phyloP scores from a whole-genome alignment of 768 basidiomycete species.

The Lactarius evosmus region DNA sequence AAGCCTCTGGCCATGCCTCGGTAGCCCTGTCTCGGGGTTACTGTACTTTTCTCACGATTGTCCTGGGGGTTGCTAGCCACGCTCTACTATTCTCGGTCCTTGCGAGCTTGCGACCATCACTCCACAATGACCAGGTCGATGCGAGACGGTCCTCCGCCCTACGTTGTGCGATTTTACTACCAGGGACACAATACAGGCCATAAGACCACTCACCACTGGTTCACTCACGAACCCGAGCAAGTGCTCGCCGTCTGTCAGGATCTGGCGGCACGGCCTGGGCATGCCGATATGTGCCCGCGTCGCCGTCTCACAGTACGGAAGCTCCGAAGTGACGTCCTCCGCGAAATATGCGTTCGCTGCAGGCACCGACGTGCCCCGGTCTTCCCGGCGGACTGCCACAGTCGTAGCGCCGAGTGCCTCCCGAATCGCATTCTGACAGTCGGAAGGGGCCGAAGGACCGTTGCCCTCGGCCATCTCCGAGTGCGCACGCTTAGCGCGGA shows the following conservation, averaged over 20 bases:
- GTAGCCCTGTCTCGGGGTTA: neutral
- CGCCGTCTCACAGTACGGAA: constrained; percentile 3
- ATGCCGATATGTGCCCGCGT: neutral
- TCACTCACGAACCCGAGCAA: neutral
- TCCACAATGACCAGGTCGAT: neutral
- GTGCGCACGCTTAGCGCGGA: neutral
- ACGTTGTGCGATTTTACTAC: neutral
- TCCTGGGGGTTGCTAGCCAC: neutral
- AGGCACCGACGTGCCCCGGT: neutral
- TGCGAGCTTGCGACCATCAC: too few relatives aligned
- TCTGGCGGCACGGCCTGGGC: neutral
- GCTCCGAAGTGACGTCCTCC: neutral
- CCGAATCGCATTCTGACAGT: neutral
- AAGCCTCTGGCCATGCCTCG: neutral
- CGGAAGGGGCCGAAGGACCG: neutral
- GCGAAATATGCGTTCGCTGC: neutral
- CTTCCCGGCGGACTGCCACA: neutral
- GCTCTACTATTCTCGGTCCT: too few relatives aligned
- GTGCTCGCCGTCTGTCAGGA: neutral
- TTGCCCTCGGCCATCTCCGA: neutral
- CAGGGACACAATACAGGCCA: neutral
- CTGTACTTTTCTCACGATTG: constrained; percentile 9
- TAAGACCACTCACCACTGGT: neutral
- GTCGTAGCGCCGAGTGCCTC: neutral
- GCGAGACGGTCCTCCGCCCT: neutral